These are phyloP conservation scores for Thielaviopsis punctulata DNA, from an alignment of 2,329 filamentous ascomycete genomes.

Conservation along the genomic window DNA sequence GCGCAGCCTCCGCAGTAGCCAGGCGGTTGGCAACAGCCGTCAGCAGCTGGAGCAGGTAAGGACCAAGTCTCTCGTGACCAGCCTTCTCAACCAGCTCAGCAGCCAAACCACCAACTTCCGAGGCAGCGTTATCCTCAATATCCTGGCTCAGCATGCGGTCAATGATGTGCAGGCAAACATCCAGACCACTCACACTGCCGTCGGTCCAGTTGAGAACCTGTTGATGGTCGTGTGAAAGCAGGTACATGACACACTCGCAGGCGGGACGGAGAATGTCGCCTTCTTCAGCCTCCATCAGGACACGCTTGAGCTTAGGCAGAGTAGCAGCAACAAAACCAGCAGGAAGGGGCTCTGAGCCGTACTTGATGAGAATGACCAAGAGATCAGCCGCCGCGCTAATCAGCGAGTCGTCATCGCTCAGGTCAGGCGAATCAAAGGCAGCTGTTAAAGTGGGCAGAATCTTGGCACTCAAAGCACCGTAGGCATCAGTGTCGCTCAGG, in stretches of 20 bases:
- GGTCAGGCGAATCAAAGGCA: constrained; percentile 71
- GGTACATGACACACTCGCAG: constrained; percentile 72
- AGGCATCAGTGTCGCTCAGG: constrained; percentile 51
- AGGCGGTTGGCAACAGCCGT: constrained; percentile 76
- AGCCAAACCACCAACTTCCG: constrained; percentile 88
- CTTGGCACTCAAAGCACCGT: constrained; percentile 64
- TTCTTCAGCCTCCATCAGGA: constrained; percentile 71
- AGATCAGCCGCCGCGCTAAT: constrained; percentile 78
- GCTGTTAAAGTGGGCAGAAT: constrained; percentile 76
- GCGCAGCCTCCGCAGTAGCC: constrained; percentile 63
- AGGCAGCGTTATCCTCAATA: constrained; percentile 84
- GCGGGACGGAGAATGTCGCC: constrained; percentile 77
- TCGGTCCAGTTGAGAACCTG: constrained; percentile 77
- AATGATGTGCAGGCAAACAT: constrained; percentile 79
- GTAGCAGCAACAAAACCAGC: constrained; percentile 69
- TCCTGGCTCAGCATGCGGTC: constrained; percentile 69
- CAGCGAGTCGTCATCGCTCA: constrained; percentile 71
- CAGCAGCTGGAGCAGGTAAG: constrained; percentile 74
- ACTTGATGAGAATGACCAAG: constrained; percentile 61
- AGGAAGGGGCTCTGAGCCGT: constrained; percentile 72
- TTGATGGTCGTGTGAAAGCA: constrained; percentile 75
- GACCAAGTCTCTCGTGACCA: constrained; percentile 75
- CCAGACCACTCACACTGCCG: constrained; percentile 63
- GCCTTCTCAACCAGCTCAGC: constrained; percentile 93
- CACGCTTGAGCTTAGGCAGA: constrained; percentile 69